Evolutionary conservation across 257 asterid species (phyloP).

Genomic region (Nicotiana attenuata): DNA sequence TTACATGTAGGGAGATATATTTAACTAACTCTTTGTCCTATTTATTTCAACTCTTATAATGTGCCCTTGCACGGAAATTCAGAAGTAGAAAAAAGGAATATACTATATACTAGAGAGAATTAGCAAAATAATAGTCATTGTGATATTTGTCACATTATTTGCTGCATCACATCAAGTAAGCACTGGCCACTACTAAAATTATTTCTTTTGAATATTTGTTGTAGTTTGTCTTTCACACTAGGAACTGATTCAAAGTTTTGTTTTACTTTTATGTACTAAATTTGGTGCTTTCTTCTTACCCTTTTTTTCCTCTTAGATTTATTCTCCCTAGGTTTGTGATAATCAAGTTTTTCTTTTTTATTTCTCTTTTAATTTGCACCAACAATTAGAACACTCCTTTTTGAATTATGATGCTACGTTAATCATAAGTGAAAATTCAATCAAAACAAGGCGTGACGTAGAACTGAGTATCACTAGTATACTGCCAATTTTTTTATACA

Average conservation of each 20-base stretch:
- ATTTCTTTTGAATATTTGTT: background rate
- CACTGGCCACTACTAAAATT: background rate
- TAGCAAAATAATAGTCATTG: background rate
- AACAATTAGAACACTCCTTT: background rate
- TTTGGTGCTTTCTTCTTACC: background rate
- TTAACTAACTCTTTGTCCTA: background rate
- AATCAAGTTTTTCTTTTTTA: background rate
- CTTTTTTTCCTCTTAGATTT: background rate
- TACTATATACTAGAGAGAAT: background rate
- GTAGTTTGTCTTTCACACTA: background rate
- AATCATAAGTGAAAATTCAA: background rate
- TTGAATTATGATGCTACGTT: background rate
- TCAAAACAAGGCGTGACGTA: background rate
- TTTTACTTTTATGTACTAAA: background rate
- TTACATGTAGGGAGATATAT: too few species aligned
- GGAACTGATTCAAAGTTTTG: background rate
- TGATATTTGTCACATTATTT: background rate
- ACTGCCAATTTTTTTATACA: background rate
- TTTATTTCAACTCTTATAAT: background rate
- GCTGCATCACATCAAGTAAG: background rate
- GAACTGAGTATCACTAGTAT: background rate
- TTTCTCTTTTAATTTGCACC: background rate
- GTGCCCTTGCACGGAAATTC: background rate
- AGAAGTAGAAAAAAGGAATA: background rate
- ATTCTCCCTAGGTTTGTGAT: background rate